Conservation (phyloP, 768 basidiomycete species). For the Russula virescens region DNA sequence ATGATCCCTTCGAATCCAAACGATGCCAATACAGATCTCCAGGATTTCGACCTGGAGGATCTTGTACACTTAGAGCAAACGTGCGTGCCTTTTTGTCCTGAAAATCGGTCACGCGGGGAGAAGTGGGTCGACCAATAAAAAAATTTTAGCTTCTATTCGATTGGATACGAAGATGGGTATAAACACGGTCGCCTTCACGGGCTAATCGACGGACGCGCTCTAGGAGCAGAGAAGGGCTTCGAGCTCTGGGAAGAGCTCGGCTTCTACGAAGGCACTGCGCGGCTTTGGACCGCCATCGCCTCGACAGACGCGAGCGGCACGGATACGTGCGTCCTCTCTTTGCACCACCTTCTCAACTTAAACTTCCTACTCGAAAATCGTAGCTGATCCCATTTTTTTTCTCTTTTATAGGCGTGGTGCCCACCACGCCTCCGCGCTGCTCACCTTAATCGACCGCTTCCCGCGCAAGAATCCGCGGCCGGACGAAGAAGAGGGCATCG, state of each 20-base stretch:
- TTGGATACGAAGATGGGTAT: slow-evolving; percentile 71
- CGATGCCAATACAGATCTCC: not conserved
- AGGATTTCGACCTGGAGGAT: slow-evolving; percentile 29
- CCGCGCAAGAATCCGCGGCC: slow-evolving; percentile 70
- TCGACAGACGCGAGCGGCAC: slow-evolving; percentile 33
- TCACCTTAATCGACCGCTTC: slow-evolving; percentile 68
- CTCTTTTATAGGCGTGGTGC: slow-evolving; percentile 42
- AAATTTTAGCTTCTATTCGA: slow-evolving; percentile 71
- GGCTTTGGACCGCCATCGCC: slow-evolving; percentile 57
- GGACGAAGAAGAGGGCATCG: slow-evolving; percentile 43
- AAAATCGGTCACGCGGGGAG: not conserved
- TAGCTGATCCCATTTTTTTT: no score
- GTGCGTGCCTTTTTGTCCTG: slow-evolving; percentile 21
- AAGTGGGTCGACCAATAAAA: slow-evolving; percentile 32
- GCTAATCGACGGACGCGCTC: slow-evolving; percentile 80
- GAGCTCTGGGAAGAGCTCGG: slow-evolving; percentile 98
- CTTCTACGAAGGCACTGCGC: slow-evolving; percentile 83
- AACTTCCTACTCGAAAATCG: not conserved
- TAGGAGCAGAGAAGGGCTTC: slow-evolving; percentile 86
- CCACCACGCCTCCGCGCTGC: slow-evolving; percentile 62
- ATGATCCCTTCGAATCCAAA: not conserved
- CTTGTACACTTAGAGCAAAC: slow-evolving; percentile 31
- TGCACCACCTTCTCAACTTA: no score
- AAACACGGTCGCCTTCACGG: slow-evolving; percentile 88
- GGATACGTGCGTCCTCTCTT: slow-evolving; percentile 43